Evolutionary conservation across 257 asterid species (phyloP), one percentile per base, ranked within the genome.

Genomic region (Datura wrightii): DNA sequence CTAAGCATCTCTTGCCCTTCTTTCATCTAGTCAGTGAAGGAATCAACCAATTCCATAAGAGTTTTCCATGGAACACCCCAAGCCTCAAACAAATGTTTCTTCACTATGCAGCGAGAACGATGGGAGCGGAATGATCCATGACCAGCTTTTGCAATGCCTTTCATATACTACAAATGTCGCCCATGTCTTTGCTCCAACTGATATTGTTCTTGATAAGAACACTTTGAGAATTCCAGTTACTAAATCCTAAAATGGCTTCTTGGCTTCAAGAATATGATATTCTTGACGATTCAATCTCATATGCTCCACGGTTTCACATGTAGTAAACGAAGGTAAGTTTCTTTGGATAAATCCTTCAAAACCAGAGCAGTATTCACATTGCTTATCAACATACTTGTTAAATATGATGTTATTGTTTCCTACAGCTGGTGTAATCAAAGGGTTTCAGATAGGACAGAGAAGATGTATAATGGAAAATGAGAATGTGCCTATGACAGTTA

Each of bases 381-480:
- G 67, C 67, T 19, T 59, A 9, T 39, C 42, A 59, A 59, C 36
- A 59, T 59, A 59, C 67, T 59, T 85, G 83, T 89, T 70, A 90
- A 85, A 79, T 79, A 82, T 63, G 93, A 85, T 85, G 52, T 63
- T 85, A 79, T 83, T 53, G 67, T 91, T 91, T 83, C 93, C 97
- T 1, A 94, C 94, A 88, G 90, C 93, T 72, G 88, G 81, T 56
- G 93, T 90, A 55, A 88, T 86, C 97, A 92, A 3, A 24, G 97
- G 92, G 91, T 89, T 82, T 65, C 98, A 95, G 84, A 96, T 94
- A 7, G 98, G 94, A 55, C 97, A 90, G 66, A 94, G 98, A 86
- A 94, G 99, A 93, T 93, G 99, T 80, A 96, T 92, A 58, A 94
- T 88, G 85, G 98, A 94, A 94, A 96, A 92, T 67, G 99, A 94